Evolutionary conservation across 1,139 yeast species (phyloP), one percentile per base, ranked within the genome.

Genomic region (Yamadazyma taylorii): DNA sequence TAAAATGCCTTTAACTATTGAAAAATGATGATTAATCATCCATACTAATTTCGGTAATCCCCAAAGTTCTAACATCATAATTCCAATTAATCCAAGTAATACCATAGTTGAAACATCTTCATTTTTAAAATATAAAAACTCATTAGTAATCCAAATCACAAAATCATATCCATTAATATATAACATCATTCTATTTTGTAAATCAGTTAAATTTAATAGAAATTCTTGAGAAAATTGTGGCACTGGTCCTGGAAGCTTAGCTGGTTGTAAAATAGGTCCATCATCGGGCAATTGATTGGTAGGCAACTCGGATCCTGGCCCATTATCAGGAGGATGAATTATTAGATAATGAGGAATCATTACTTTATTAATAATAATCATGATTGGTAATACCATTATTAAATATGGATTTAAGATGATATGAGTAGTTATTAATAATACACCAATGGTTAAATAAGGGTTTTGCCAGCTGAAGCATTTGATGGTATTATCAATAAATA

Each of bases 221-320:
- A 87, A 88, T 55, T 88, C 96, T 37, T 86, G 72, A 14, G 92
- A 81, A 34, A 85, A 69, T 55, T 87, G 88, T 2, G 92, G 86
- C 3, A 82, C 85, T 0, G 95, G 95, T 42, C 76, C 78, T 1
- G 95, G 94, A 1, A 73, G 49, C 10, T 63, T 69, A 11, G 75
- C 67, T 5, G 64, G 62, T 32, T 65, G 58, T 30, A 85, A 50
- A 0, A 77, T 66, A 2, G 79, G 78, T 0, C 81, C 83, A 7
- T 61, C 63, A 2, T 83, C 72, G 3, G 86, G 81, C 0, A 69
- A 56, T 4, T 82, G 83, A 52, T 80, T 79, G 22, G 33, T 26
- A 4, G 51, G 46, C 21, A 58, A 47, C 14, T 51, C 30, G 1
- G 65, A 51, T 8, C 21, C 21, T 19, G 21, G 21, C 8, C 8